phyloP scores from a whole-genome alignment of 2,329 filamentous ascomycete species.

The Phaeosphaeriaceae sp. region DNA sequence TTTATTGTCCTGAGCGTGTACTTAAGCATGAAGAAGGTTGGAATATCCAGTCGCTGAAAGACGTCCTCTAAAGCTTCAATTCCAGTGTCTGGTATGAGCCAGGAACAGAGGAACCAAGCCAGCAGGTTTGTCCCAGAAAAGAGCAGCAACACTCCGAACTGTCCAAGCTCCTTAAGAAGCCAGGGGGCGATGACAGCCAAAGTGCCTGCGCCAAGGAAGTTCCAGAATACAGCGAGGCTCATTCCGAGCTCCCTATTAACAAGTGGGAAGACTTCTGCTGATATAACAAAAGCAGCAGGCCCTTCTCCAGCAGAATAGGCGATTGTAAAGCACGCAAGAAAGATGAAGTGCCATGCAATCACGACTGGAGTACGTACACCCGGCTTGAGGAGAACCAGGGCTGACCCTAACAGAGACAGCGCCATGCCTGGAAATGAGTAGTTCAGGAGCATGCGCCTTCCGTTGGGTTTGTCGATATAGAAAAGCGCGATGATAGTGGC shows the following conservation, averaged over 20 bases:
- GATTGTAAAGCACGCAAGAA: constrained; percentile 54
- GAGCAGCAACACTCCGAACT: neutral
- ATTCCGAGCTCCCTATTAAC: constrained; percentile 72
- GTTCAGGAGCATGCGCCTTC: neutral
- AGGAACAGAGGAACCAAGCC: too few relatives aligned
- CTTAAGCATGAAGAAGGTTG: too few relatives aligned
- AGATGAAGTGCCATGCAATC: constrained; percentile 43
- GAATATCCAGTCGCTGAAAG: too few relatives aligned
- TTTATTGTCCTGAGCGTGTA: too few relatives aligned
- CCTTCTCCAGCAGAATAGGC: constrained; percentile 41
- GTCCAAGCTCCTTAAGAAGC: neutral
- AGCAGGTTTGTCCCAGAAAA: neutral
- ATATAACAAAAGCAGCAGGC: constrained; percentile 64
- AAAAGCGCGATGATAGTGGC: too few relatives aligned
- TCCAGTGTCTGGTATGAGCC: too few relatives aligned
- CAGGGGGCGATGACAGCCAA: neutral
- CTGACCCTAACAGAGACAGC: neutral
- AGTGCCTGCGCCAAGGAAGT: constrained; percentile 5
- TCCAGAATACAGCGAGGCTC: constrained; percentile 60
- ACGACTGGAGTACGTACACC: constrained; percentile 6
- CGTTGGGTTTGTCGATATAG: too few relatives aligned
- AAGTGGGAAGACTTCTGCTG: constrained; percentile 71
- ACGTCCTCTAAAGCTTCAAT: too few relatives aligned
- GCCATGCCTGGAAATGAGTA: neutral
- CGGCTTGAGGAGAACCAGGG: neutral